Base-by-base conservation (phyloP, 805 yeast species). In the Starmerella floris region DNA sequence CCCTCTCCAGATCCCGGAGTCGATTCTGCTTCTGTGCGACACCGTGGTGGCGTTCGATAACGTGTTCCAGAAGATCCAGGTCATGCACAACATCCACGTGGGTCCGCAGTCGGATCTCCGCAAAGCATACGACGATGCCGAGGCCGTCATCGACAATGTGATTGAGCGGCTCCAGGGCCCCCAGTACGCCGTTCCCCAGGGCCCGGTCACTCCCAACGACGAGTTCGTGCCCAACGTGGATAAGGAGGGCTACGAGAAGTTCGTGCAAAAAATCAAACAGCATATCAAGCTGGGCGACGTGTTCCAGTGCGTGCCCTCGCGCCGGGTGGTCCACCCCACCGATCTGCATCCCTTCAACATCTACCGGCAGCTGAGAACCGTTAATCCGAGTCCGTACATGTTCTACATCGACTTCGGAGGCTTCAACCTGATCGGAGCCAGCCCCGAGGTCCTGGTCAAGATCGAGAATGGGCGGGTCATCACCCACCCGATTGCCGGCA, bases 401-500 rank as follows among this genome's bases (percentile, higher is more conserved):
- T 91, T 91, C 60, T 91, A 85, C 63, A 77, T 91, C 51, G 97
- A 91, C 60, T 80, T 83, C 56, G 60, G 82, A 45, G 53, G 36
- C 11, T 91, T 88, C 68, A 95, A 87, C 61, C 73, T 91, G 37
- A 88, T 91, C 43, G 98, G 99, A 37, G 99, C 99, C 0, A 84
- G 95, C 11, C 99, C 99, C 2, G 98, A 91, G 61, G 65, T 88
- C 43, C 68, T 91, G 44, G 96, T 88, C 42, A 83, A 84, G 61
- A 68, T 84, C 5, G 95, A 85, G 52, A 68, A 78, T 28, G 76
- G 79, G 49, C 76, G 82, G 53, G 74, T 91, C 17, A 70, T 88
- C 40, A 91, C 96, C 2, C 97, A 91, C 61, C 99, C 98, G 19
- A 91, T 91, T 58, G 99, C 99, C 1, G 99, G 99, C 40, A 91